Evolutionary conservation across 2,329 filamentous ascomycete species (phyloP), one percentile per base, ranked within the genome.

Genomic region (Drechslerella dactyloides): DNA sequence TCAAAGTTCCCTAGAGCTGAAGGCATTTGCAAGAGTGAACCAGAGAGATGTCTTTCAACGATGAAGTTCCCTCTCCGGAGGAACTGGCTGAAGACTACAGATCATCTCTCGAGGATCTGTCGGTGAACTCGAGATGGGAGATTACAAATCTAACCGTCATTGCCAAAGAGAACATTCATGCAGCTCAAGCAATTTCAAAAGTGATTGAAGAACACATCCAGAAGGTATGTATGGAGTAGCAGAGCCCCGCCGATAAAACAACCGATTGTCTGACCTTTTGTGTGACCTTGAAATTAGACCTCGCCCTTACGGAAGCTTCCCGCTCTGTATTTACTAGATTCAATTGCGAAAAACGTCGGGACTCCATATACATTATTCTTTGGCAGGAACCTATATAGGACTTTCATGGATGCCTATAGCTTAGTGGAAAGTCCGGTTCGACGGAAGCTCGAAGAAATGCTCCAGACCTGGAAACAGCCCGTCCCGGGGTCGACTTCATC

Each of bases 111-210:
- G 90, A 96, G 82, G 93, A 97, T 80, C 84, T 99, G 78, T 90
- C 90, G 75, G 86, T 88, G 79, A 97, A 97, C 82, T 91, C 91
- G 81, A 89, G 92, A 78, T 91, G 91, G 81, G 93, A 97, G 81
- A 99, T 99, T 80, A 93, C 90, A 84, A 97, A 96, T 81, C 82
- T 99, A 81, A 99, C 94, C 74, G 88, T 96, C 80, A 97, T 99
- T 81, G 94, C 94, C 70, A 91, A 96, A 80, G 94, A 99, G 81
- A 96, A 96, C 78, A 97, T 93, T 75, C 92, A 96, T 81, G 90
- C 97, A 83, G 94, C 94, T 37, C 87, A 96, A 80, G 91, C 90
- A 75, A 97, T 99, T 77, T 93, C 94, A 17, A 87, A 91, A 77
- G 91, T 91, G 54, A 82, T 99, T 76, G 90, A 96, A 79, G 90